phyloP scores from a whole-genome alignment of 306 rosid genomes.

The Begonia loranthoides region DNA sequence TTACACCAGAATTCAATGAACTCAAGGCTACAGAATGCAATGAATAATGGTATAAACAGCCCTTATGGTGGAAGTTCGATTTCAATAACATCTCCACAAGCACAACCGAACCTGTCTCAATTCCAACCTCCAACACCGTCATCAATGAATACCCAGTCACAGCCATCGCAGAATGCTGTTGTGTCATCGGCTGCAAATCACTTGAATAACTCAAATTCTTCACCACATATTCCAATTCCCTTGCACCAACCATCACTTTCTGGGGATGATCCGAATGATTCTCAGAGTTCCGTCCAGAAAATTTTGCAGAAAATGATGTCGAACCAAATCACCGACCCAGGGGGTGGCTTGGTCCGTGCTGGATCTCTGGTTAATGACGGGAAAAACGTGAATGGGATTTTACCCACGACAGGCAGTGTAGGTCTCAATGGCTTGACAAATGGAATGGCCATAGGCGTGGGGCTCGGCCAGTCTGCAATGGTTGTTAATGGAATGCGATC shows the following conservation, averaged over 20 bases:
- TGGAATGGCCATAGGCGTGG: constrained; percentile 44
- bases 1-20: constrained; percentile 95
- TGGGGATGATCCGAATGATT: constrained; percentile 59
- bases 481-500: constrained; percentile 60
- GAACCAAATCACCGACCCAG: constrained; percentile 46
- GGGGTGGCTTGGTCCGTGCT: constrained; percentile 31
- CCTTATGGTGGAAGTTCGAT: constrained; percentile 78
- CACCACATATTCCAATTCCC: constrained; percentile 42
- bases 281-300: constrained; percentile 85
- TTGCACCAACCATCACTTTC: constrained; percentile 70
- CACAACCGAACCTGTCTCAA: constrained; percentile 61
- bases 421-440: constrained; percentile 56
- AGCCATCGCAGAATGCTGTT: constrained; percentile 47
- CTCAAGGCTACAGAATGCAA: constrained; percentile 61
- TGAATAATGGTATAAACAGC: constrained; percentile 57
- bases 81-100: constrained; percentile 83
- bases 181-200: constrained; percentile 37
- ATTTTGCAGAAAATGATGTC: constrained; percentile 72
- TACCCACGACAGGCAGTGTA: constrained; percentile 31
- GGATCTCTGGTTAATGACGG: constrained; percentile 60
- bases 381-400: constrained; percentile 60
- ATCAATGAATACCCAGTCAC: constrained; percentile 61
- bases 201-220: constrained; percentile 55
- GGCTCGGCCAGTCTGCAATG: constrained; percentile 60
- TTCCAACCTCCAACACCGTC: constrained; percentile 82